phyloP scores from a whole-genome alignment of 306 rosid species.

The Inga laurina region DNA sequence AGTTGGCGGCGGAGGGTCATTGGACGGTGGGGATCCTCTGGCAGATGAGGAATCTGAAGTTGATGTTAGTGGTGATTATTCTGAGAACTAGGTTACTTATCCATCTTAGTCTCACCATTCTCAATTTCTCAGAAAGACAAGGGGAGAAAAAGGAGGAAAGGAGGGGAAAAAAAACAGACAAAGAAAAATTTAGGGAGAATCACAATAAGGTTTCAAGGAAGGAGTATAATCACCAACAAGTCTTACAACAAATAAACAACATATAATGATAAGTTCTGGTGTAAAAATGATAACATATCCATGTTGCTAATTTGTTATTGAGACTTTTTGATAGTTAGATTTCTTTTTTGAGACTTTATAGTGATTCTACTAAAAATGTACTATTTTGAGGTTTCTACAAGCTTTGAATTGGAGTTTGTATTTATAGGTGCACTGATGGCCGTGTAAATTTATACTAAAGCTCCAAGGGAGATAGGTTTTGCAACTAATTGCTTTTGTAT shows the following conservation, averaged over 20 bases:
- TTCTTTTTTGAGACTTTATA: too few relatives aligned
- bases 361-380: too few relatives aligned
- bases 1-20: conserved; percentile 43
- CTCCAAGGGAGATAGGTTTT: neutral
- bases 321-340: too few relatives aligned
- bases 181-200: too few relatives aligned
- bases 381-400: neutral
- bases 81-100: conserved; percentile 27
- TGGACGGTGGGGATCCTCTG: conserved; percentile 48
- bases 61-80: conserved; percentile 79
- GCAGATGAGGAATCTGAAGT: conserved; percentile 55
- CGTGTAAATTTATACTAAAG: neutral
- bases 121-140: neutral
- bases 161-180: too few relatives aligned
- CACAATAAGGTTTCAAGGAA: too few relatives aligned
- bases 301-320: too few relatives aligned
- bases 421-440: neutral
- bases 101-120: conserved; percentile 24
- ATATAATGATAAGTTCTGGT: too few relatives aligned
- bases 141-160: neutral
- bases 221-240: too few relatives aligned
- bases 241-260: too few relatives aligned
- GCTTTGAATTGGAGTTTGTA: neutral
- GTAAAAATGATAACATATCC: too few relatives aligned
- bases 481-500: neutral